A percentile compares a stretch with the other conserved stretches of the same genome.
Evolutionary conservation across 164 flowering plant species (phyloP).

Genomic region (Vitis rupestris): DNA sequence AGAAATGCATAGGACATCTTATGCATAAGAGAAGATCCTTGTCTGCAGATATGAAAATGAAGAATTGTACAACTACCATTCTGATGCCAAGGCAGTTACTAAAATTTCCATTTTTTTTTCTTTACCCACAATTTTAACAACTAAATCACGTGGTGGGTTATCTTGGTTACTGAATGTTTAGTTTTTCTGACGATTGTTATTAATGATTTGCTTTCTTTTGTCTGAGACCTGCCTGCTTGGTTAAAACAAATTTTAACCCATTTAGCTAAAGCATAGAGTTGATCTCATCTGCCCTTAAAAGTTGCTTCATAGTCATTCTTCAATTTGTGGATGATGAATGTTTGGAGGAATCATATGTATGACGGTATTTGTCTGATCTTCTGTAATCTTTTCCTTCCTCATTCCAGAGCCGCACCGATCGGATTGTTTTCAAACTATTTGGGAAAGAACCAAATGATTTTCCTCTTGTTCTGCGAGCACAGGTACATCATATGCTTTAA

Average conservation of each 20-base stretch:
- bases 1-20: no score
- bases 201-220: no score
- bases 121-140: background rate
- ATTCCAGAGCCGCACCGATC: slow-evolving; percentile 51
- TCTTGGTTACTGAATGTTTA: no score
- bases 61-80: no score
- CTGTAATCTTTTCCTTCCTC: background rate
- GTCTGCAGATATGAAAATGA: no score
- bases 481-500: slow-evolving; percentile 29
- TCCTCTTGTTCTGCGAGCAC: slow-evolving; percentile 46
- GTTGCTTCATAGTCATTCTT: background rate
- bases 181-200: no score
- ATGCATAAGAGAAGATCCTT: no score
- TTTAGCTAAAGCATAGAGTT: no score
- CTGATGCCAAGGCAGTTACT: no score
- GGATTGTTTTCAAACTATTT: slow-evolving; percentile 57
- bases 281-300: slow-evolving; percentile 1
- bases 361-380: background rate
- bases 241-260: no score
- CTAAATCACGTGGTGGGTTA: no score
- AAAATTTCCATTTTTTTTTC: background rate
- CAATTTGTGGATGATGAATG: background rate
- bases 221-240: no score
- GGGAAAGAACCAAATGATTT: slow-evolving; percentile 56
- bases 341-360: background rate